Percentiles rank a stretch among this genome's conserved stretches.
Evolutionary conservation across 2,329 filamentous ascomycete species (phyloP).

Genomic region (Clonostachys sp.): DNA sequence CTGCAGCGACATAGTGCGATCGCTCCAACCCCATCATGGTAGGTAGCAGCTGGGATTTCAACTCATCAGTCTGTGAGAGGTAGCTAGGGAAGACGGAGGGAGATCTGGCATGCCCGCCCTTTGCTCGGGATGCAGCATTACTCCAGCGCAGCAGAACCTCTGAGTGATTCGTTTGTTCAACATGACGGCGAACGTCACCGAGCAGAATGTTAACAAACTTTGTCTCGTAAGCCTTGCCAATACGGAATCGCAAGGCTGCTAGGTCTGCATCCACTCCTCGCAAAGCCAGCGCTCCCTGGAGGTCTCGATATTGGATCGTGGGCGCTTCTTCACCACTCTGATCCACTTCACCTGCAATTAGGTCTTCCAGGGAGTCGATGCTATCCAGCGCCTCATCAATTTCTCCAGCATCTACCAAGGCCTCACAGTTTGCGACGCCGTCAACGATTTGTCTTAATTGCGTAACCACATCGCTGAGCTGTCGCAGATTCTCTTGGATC

Average conservation of each 20-base stretch:
- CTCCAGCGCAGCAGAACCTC: slow-evolving; percentile 85
- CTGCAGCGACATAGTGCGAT: slow-evolving; percentile 73
- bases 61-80: slow-evolving; percentile 63
- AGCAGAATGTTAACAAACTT: slow-evolving; percentile 76
- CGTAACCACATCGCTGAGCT: slow-evolving; percentile 75
- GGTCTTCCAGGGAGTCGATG: slow-evolving; percentile 72
- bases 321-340: slow-evolving; percentile 15
- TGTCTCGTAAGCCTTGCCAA: slow-evolving; percentile 82
- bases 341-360: slow-evolving; percentile 70
- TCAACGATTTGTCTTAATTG: slow-evolving; percentile 79
- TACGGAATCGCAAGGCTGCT: slow-evolving; percentile 67
- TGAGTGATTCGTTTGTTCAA: slow-evolving; percentile 63
- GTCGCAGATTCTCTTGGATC: slow-evolving; percentile 77
- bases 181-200: slow-evolving; percentile 74
- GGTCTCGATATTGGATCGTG: slow-evolving; percentile 51
- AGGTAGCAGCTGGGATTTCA: slow-evolving; percentile 66
- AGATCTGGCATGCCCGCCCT: slow-evolving; percentile 62
- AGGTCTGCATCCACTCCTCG: slow-evolving; percentile 78
- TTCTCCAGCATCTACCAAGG: slow-evolving; percentile 76
- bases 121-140: slow-evolving; percentile 66
- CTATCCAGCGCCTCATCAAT: slow-evolving; percentile 74
- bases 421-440: slow-evolving; percentile 71
- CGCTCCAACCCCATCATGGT: slow-evolving; percentile 76
- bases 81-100: slow-evolving; percentile 74
- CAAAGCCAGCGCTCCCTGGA: slow-evolving; percentile 73